Conservation (phyloP, 345 rosid species). For the Aquilaria yunnanensis region DNA sequence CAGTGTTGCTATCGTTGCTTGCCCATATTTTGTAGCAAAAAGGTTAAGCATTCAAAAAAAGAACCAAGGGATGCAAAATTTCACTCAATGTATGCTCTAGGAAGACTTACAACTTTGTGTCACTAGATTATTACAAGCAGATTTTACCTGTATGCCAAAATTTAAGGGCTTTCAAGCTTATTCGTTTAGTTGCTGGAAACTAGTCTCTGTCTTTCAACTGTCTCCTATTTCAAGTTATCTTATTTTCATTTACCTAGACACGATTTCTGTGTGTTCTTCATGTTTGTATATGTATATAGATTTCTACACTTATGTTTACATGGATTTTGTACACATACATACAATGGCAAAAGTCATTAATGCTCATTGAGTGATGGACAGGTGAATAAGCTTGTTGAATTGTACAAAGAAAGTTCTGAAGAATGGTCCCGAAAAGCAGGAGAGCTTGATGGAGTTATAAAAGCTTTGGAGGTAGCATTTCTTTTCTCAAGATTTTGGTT, state of each 20-base stretch:
- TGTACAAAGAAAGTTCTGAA: slow-evolving; percentile 87
- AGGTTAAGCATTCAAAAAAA: no score
- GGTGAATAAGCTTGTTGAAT: slow-evolving; percentile 85
- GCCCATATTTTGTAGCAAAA: no score
- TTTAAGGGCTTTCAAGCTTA: neutral
- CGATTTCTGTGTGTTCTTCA: no score
- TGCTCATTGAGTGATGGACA: slow-evolving; percentile 13
- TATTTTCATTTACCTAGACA: no score
- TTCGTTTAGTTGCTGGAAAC: neutral
- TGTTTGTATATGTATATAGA: neutral
- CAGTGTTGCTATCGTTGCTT: no score
- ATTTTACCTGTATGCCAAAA: neutral
- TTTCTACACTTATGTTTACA: neutral
- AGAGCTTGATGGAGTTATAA: slow-evolving; percentile 96
- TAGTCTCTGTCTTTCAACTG: no score
- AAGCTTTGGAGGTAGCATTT: slow-evolving; percentile 75
- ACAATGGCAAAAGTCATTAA: no score
- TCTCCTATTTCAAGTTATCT: no score
- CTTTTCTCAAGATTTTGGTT: slow-evolving; percentile 1
- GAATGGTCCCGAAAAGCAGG: slow-evolving; percentile 94
- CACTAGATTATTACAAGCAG: no score
- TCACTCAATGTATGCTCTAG: no score
- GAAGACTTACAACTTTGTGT: no score
- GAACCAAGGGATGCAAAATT: no score
- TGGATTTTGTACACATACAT: neutral